Conservation (phyloP, 164 flowering plant species). For the Aristolochia fimbriata region DNA sequence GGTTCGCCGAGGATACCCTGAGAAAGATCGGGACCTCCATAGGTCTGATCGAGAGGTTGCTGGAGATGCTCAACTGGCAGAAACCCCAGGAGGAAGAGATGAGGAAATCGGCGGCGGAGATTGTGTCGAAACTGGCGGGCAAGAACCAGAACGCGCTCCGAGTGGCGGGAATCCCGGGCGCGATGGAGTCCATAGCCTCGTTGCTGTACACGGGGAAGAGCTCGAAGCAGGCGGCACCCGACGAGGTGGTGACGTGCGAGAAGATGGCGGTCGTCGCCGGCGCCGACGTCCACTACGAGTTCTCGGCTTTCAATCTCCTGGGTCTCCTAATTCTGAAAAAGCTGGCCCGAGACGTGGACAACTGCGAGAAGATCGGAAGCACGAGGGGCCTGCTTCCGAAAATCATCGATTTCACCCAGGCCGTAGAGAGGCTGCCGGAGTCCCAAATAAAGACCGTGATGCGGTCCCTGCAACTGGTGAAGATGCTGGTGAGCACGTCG, state of each 20-base stretch:
- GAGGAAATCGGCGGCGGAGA: constrained; percentile 70
- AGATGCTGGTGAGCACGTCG: constrained; percentile 68
- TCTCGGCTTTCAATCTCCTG: constrained; percentile 62
- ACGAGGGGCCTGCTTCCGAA: constrained; percentile 79
- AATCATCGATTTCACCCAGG: constrained; percentile 69
- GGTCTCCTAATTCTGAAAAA: constrained; percentile 81
- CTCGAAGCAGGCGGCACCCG: constrained; percentile 23
- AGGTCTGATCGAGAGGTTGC: constrained; percentile 64
- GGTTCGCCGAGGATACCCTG: constrained; percentile 61
- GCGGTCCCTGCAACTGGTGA: constrained; percentile 66
- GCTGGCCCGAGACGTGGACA: constrained; percentile 75
- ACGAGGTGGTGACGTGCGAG: constrained; percentile 53
- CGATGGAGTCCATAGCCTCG: constrained; percentile 91
- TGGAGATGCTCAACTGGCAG: constrained; percentile 95
- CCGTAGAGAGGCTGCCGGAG: constrained; percentile 37
- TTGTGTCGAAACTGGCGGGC: constrained; percentile 59
- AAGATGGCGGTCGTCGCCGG: constrained; percentile 26
- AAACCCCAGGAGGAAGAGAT: constrained; percentile 69
- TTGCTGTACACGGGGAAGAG: constrained; percentile 42
- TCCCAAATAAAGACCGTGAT: constrained; percentile 54
- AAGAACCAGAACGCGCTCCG: constrained; percentile 77
- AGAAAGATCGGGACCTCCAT: constrained; percentile 65
- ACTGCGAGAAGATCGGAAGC: constrained; percentile 86
- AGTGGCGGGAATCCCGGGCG: constrained; percentile 86
- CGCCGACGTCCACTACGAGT: constrained; percentile 42